These are phyloP conservation scores for Macrolepiota albuminosa DNA, from an alignment of 768 basidiomycete genomes.

Conservation along the genomic window DNA sequence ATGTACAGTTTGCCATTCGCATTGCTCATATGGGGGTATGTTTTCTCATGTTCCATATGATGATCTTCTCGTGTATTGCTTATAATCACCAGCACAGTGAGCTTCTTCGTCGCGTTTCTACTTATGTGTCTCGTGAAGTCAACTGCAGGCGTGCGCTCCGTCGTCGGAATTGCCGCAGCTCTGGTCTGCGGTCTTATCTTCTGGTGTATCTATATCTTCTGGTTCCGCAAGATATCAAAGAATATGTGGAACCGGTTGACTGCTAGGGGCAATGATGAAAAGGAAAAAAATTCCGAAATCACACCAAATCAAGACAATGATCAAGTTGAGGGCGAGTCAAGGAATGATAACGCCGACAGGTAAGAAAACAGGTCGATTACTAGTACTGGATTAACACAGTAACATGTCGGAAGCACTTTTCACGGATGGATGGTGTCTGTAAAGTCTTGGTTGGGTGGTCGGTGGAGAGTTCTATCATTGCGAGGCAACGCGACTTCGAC, in stretches of 20 bases:
- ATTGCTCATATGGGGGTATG: slow-evolving; percentile 8
- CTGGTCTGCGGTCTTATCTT: neutral
- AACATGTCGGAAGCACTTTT: neutral
- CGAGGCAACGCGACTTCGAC: neutral
- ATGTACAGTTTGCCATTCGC: slow-evolving; percentile 8
- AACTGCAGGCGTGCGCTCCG: neutral
- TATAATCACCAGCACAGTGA: neutral
- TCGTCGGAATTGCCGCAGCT: neutral
- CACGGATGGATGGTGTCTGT: neutral
- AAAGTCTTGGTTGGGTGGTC: neutral
- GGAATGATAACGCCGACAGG: neutral
- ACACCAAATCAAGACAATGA: neutral
- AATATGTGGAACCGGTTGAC: neutral
- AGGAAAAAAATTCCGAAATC: no score
- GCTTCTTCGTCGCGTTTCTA: neutral
- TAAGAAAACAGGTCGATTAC: neutral
- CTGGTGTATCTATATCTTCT: slow-evolving; percentile 3
- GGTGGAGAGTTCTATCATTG: neutral
- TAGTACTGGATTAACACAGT: no score
- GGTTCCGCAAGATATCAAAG: neutral
- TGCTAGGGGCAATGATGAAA: neutral
- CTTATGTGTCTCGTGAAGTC: slow-evolving; percentile 3
- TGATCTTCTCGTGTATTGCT: neutral
- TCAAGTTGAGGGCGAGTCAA: neutral
- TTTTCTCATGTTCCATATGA: neutral